Base-by-base conservation (phyloP, 2,329 filamentous ascomycete genomes). In the Alternaria conjuncta region DNA sequence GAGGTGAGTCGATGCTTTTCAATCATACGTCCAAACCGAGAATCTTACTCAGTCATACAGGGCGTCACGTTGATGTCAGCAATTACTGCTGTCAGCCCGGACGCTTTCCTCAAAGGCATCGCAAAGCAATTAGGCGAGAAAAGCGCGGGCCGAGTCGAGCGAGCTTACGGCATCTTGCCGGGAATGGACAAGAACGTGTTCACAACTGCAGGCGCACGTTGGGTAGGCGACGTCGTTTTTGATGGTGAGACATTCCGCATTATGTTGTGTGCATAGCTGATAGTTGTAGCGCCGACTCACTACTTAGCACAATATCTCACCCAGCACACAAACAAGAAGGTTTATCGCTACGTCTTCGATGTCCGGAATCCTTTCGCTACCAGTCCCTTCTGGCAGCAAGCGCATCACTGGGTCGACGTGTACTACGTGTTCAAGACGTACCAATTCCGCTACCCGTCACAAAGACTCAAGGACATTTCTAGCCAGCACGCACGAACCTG, bases 201-300 rank as follows among this genome's bases (percentile, higher is more conserved):
- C 15, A 75, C 80, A 0, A 80, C 82, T 21, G 30, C 69, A 1
- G 71, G 68, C 1, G 71, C 85, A 26, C 75, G 84, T 5, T 75
- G 81, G 44, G 80, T 83, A 32, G 75, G 78, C 23, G 82, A 81
- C 41, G 83, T 85, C 51, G 73, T 85, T 28, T 75, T 76, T 12
- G 85, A 84, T 68, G 80, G 80, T 65, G 64, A 49, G 51, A 43
- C 32, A 15, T 12, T 18, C 13, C 15, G 9, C 25, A 28, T 13
- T 5, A 7, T 13, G 13, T 4, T 13, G 6, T 20, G 23, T 55
- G 12, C 28, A 28, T n/a, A 43, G n/a, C 21, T 55, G 43, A 59
- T 26, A 9, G 5, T 13, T 23, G 23, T 23, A 72, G 72, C 68
- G 4, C 69, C 72, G 0, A 66, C 55, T 5, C 71, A 75, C 46